Conservation (phyloP, 768 basidiomycete species). For the Hygrocybe coccinea region DNA sequence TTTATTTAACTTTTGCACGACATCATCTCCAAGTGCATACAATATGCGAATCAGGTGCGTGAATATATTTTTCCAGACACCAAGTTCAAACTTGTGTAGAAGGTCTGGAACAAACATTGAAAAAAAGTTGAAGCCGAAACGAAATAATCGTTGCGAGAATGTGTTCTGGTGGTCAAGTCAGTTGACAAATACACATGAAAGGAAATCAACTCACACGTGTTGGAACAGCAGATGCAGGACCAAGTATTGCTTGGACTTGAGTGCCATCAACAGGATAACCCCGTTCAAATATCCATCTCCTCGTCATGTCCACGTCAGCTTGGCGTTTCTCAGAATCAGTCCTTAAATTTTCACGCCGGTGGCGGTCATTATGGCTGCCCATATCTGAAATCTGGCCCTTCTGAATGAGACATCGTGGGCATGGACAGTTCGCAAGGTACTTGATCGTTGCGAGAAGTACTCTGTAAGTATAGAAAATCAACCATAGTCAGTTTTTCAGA, state of each 20-base stretch:
- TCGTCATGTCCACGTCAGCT: too few relatives aligned
- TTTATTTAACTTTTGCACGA: conserved; percentile 13
- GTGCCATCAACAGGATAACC: background rate
- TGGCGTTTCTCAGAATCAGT: too few relatives aligned
- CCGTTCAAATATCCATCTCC: conserved; percentile 2
- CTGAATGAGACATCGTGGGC: too few relatives aligned
- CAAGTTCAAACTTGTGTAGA: conserved; percentile 33
- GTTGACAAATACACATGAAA: background rate
- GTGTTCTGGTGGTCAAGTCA: conserved; percentile 5
- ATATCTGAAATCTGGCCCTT: too few relatives aligned
- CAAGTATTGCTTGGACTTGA: background rate
- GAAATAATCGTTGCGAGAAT: background rate
- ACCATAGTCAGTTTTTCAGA: too few relatives aligned
- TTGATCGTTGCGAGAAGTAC: too few relatives aligned
- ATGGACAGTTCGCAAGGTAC: too few relatives aligned
- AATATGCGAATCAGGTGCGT: conserved; percentile 28
- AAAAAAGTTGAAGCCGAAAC: conserved; percentile 18
- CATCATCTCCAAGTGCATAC: conserved; percentile 5
- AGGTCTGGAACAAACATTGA: conserved; percentile 24
- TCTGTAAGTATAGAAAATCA: background rate
- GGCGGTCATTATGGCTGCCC: too few relatives aligned
- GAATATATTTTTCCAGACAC: conserved; percentile 29
- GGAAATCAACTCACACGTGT: conserved; percentile 4
- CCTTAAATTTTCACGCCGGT: too few relatives aligned
- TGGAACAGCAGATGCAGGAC: conserved; percentile 4